Evolutionary conservation across 176 grass and related monocot genomes (phyloP), one percentile per base, ranked within the genome.

Genomic region (Pontederia paniculata): DNA sequence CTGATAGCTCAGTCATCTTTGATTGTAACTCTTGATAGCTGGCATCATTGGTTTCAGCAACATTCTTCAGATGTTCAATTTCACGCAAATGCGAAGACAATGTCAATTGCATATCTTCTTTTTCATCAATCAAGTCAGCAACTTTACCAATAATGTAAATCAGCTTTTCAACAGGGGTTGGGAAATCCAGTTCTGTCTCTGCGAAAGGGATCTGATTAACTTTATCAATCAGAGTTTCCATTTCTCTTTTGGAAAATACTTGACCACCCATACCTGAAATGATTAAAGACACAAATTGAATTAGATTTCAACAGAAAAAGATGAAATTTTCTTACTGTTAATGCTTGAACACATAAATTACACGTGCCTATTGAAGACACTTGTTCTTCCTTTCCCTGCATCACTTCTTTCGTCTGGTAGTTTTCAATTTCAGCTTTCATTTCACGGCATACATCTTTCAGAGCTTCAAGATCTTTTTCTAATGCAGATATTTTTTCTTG

Each of bases 51-150:
- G 64, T 73, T 78, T 84, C 81, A 54, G 57, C 73, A 54, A 51
- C 65, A 70, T 75, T 70, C 72, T 83, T 90, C 63, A 90, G 80
- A 49, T 83, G 69, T 69, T 97, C 74, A 44, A 71, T 79, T 76
- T 97, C 83, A 45, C 41, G 75, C 44, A 69, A 31, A 78, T 76
- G 81, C 4, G 86, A 90, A 63, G 76, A 74, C 73, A 90, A 42
- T 73, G 56, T 78, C 68, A 86, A 74, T 53, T 84, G 91, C 67
- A 97, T 78, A 80, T 84, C 83, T 68, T 73, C 83, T 21, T 97
- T 97, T 78, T 90, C 82, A 31, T 74, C 68, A 61, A 60, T 86
- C 71, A 97, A 59, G 23, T 71, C 71, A 76, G 48, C 59, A 60
- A 97, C 63, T 90, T 81, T 69, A 70, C 87, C 91, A 61, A 97